phyloP scores from a whole-genome alignment of 768 basidiomycete species.

The Boletus sensibilis region DNA sequence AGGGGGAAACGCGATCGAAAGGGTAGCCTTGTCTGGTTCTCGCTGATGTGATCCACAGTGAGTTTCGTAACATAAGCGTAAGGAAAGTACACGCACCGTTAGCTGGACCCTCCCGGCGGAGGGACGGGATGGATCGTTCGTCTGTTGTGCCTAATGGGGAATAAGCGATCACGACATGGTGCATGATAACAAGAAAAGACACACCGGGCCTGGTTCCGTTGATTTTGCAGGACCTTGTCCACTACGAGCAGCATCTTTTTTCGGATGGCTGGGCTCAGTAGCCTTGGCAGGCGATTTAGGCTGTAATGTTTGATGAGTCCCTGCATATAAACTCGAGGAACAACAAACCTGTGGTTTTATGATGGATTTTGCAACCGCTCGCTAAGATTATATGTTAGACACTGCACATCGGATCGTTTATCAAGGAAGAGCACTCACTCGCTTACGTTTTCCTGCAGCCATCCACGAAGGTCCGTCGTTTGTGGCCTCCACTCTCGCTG shows the following conservation, averaged over 20 bases:
- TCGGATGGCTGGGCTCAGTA: background rate
- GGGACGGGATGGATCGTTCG: too few relatives aligned
- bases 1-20: background rate
- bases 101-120: background rate
- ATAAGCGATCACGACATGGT: background rate
- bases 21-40: background rate
- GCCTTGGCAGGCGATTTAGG: background rate
- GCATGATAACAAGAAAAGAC: background rate
- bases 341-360: background rate
- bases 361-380: background rate
- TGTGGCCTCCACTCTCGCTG: background rate
- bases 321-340: background rate
- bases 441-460: background rate
- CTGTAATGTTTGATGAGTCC: background rate
- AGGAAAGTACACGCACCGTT: background rate
- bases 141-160: background rate
- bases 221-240: background rate
- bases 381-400: background rate
- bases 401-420: background rate
- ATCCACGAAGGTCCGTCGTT: background rate
- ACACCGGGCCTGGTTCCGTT: background rate
- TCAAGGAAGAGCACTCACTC: background rate
- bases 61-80: too few relatives aligned
- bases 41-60: too few relatives aligned
- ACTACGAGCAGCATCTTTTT: background rate